A percentile compares a stretch with the other conserved stretches of the same genome.
These are phyloP conservation scores for Claviceps sp. DNA, from an alignment of 2,329 filamentous ascomycete genomes.

Conservation along the genomic window DNA sequence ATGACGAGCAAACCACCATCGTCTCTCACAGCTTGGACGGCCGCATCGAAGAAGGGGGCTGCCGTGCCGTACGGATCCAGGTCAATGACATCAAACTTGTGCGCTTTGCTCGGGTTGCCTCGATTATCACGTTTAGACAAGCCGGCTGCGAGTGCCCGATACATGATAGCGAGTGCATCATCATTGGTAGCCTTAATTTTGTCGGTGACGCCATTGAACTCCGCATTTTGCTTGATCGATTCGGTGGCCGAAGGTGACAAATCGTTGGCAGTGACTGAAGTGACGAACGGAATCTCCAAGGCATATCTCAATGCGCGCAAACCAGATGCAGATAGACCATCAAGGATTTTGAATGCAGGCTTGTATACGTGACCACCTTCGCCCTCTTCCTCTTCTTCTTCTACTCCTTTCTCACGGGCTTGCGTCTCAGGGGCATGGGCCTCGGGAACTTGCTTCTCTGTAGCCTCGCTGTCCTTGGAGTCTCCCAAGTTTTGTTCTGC, in stretches of 20 bases:
- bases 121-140: slow-evolving; percentile 28
- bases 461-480: neutral
- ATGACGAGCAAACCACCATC: slow-evolving; percentile 88
- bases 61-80: slow-evolving; percentile 93
- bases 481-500: slow-evolving; percentile 6
- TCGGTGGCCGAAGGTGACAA: slow-evolving; percentile 64
- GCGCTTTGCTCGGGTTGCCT: slow-evolving; percentile 25
- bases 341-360: slow-evolving; percentile 66
- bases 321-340: slow-evolving; percentile 88
- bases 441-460: neutral
- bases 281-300: slow-evolving; percentile 75
- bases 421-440: slow-evolving; percentile 2
- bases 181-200: slow-evolving; percentile 62
- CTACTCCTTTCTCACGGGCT: slow-evolving; percentile 1
- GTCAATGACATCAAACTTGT: slow-evolving; percentile 84
- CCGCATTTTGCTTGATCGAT: slow-evolving; percentile 72
- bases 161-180: slow-evolving; percentile 89
- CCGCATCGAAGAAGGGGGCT: slow-evolving; percentile 81
- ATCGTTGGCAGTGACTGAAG: slow-evolving; percentile 79
- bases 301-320: slow-evolving; percentile 84
- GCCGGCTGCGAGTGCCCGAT: slow-evolving; percentile 48
- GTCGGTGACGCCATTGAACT: slow-evolving; percentile 62
- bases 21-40: slow-evolving; percentile 67
- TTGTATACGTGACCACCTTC: slow-evolving; percentile 18
- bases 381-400: neutral